Base-by-base conservation (phyloP, 345 rosid species). In the Lepidium aucheri region DNA sequence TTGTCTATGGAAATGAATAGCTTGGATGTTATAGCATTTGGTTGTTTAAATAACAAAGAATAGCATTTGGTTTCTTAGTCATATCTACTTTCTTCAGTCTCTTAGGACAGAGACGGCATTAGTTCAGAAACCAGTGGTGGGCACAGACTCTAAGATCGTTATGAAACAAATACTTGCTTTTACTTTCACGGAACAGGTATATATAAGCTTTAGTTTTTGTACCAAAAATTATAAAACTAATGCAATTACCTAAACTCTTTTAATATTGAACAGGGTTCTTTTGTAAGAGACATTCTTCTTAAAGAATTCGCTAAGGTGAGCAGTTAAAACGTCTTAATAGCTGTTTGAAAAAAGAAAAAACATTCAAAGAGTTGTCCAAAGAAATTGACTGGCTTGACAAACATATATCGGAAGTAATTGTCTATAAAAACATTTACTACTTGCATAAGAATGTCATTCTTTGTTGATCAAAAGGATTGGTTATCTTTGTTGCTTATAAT, bases 221-320 rank as follows among this genome's bases (percentile, higher is more conserved):
- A n/a, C 63, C 15, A 13, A 7, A 8, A 14, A 9, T 65, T 12
- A 3, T 51, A 9, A 24, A 42, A 32, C 39, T 33, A 20, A 12
- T 65, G 34, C 47, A 58, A 35, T 33, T 42, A 15, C 42, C 10
- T 8, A 35, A 14, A n/a, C 38, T 42, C 28, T 42, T 22, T 51
- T 62, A 55, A 35, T 63, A 20, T 71, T 80, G 65, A 59, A 63
- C 83, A 91, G 98, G 98, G 96, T 63, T 70, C 86, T 30, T 86
- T 86, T 69, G 85, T 88, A 63, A 87, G 95, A 80, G 96, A 91
- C 70, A 84, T 91, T 70, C 76, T 91, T 71, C 80, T 91, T 80
- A 81, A 76, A 77, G 98, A 91, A 75, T 76, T 89, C 34, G 88
- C 96, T 7, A 91, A 91, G 96, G 98, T 89, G 68, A 38, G 77